Evolutionary conservation across 495 filamentous ascomycete species (phyloP), one percentile per base, ranked within the genome.

Genomic region (Chaetomium tenue): DNA sequence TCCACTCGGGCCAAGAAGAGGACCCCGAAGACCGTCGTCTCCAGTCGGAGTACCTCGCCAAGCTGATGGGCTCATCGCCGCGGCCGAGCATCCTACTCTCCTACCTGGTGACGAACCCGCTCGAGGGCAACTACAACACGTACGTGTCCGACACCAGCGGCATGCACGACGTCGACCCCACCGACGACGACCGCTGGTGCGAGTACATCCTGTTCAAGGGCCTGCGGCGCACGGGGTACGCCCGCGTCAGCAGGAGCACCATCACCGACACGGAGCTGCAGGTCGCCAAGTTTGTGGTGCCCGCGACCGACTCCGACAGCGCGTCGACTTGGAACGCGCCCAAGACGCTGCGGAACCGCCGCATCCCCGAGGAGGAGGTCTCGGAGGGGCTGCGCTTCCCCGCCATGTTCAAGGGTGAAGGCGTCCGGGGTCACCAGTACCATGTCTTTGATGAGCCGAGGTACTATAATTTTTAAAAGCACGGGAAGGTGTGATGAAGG

Each of bases 211-310:
- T 99, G 58, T 99, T 90, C 81, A 96, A 97, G 80, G 88, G 88
- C 13, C 75, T 99, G 58, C 89, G 87, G 74, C 82, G 93, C 66
- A 88, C 88, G 3, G 95, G 92, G 9, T 98, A 98, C 73, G 94
- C 94, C 16, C 83, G 94, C 67, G 87, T 98, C 42, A 93, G 89
- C 64, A 79, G 94, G 69, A 86, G 87, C 65, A 95, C 90, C 0
- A 97, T 99, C 70, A 99, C 94, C 26, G 94, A 99, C 75, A 99
- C 94, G 5, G 94, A 99, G 78, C 83, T 99, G 65, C 94, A 99
- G 84, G 87, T 97, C 54, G 94, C 91, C 58, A 98, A 98, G 73
- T 99, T 99, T 70, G 84, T 95, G 16, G 84, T 99, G 54, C 95
- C 92, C 13, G 79, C 86, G 66, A 79, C 81, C 2, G 87, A 89